Evolutionary conservation across 164 flowering plant genomes (phyloP).

Genomic region (Vitis amurensis): DNA sequence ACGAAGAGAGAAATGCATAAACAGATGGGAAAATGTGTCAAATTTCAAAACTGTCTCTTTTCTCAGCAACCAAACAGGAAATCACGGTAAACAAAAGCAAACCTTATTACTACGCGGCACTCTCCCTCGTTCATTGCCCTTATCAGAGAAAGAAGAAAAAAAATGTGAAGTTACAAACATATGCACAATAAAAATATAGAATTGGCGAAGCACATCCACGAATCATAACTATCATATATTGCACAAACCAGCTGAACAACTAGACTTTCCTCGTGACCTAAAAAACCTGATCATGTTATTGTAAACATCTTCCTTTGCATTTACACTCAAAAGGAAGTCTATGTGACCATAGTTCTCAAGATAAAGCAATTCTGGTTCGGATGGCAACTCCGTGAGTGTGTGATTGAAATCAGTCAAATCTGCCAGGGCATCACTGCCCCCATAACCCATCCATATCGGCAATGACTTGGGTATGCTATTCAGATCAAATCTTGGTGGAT

Average conservation of each 20-base stretch:
- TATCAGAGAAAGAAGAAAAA: background rate
- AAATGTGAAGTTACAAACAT: background rate
- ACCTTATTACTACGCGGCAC: background rate
- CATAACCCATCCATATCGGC: conserved; percentile 94
- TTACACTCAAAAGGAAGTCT: conserved; percentile 67
- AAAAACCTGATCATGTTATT: conserved; percentile 64
- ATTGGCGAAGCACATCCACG: background rate
- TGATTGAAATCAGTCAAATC: conserved; percentile 70
- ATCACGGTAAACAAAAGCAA: background rate
- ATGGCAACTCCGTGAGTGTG: conserved; percentile 60
- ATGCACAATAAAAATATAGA: background rate
- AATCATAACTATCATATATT: background rate
- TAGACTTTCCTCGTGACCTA: conserved; percentile 49
- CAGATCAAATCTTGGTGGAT: conserved; percentile 73
- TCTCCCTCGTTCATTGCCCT: background rate
- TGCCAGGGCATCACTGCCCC: conserved; percentile 81
- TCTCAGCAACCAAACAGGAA: background rate
- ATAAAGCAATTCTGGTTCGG: conserved; percentile 69
- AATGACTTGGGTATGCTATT: conserved; percentile 62
- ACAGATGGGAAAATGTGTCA: background rate
- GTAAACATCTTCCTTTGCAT: conserved; percentile 67
- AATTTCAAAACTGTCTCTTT: background rate
- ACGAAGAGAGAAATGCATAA: background rate
- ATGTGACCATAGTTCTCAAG: conserved; percentile 81
- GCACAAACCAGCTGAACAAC: conserved; percentile 21